Conservation (phyloP, 2,329 filamentous ascomycete genomes). For the Diaporthe humulicola region DNA sequence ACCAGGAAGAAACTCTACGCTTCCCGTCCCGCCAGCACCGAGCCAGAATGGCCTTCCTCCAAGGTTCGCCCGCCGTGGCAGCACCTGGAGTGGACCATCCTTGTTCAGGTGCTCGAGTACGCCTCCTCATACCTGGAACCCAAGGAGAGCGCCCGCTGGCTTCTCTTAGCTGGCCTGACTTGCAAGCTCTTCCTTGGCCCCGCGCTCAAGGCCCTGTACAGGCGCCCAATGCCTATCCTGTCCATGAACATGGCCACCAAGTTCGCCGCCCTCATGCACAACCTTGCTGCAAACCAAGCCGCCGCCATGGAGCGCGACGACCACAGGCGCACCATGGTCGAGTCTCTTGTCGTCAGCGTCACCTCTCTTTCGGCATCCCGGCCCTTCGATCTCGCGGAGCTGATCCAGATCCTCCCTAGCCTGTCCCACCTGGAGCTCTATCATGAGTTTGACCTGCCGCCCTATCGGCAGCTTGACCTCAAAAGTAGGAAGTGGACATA, state of each 20-base stretch:
- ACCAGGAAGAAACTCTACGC: conserved; percentile 23
- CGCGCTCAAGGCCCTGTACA: conserved; percentile 79
- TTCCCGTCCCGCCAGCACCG: conserved; percentile 9
- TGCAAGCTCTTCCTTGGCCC: conserved; percentile 79
- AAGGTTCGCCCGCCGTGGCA: conserved; percentile 48
- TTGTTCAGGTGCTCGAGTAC: conserved; percentile 77
- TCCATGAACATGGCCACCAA: conserved; percentile 57
- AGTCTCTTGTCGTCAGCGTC: conserved; percentile 78
- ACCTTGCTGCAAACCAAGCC: conserved; percentile 54
- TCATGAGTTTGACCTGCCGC: conserved; percentile 76
- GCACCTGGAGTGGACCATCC: conserved; percentile 66
- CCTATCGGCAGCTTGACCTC: conserved; percentile 70
- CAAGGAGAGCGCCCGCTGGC: conserved; percentile 65
- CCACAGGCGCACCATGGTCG: conserved; percentile 71
- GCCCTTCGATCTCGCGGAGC: conserved; percentile 58
- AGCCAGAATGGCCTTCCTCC: conserved; percentile 37
- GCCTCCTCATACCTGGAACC: conserved; percentile 71
- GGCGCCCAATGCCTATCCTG: conserved; percentile 68
- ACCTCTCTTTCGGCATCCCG: conserved; percentile 66
- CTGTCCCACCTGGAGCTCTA: conserved; percentile 79
- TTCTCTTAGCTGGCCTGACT: conserved; percentile 72
- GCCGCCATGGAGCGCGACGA: conserved; percentile 72
- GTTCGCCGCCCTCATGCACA: conserved; percentile 67
- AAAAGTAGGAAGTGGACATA: conserved; percentile 77
- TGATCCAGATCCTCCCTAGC: conserved; percentile 75